phyloP scores from a whole-genome alignment of 2,329 filamentous ascomycete genomes.

The Cryphonectria japonica region DNA sequence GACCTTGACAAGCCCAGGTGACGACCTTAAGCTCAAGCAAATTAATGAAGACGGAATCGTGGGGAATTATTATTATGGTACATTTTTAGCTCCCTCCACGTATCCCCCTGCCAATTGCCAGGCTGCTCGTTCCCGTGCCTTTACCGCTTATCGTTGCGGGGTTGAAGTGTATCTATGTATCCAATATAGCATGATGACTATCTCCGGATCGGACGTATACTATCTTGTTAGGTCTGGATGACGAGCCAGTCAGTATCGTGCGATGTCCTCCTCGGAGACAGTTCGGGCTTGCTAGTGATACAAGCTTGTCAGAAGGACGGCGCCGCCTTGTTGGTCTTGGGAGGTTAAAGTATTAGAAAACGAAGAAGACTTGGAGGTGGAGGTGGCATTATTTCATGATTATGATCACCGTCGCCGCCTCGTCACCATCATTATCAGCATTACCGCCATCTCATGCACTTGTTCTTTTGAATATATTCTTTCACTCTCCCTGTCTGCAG shows the following conservation, averaged over 20 bases:
- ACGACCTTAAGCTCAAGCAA: not conserved
- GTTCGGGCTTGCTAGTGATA: conserved; percentile 13
- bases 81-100: not conserved
- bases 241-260: conserved; percentile 16
- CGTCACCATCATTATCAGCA: not conserved
- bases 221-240: conserved; percentile 7
- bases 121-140: not conserved
- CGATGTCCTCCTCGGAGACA: conserved; percentile 19
- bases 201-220: conserved; percentile 26
- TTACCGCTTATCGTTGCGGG: conserved; percentile 29
- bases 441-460: not conserved
- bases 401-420: not conserved
- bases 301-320: not conserved
- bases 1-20: not conserved
- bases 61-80: not conserved
- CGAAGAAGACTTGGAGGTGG: not conserved
- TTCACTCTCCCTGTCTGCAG: not conserved
- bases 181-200: conserved; percentile 7
- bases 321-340: not conserved
- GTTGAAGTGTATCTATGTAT: conserved; percentile 9
- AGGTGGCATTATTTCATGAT: not conserved
- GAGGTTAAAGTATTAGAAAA: not conserved
- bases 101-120: conserved; percentile 1
- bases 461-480: not conserved
- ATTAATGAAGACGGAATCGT: not conserved